phyloP scores from a whole-genome alignment of 108 stramenopile genomes.

The Cyclotella distinguenda region DNA sequence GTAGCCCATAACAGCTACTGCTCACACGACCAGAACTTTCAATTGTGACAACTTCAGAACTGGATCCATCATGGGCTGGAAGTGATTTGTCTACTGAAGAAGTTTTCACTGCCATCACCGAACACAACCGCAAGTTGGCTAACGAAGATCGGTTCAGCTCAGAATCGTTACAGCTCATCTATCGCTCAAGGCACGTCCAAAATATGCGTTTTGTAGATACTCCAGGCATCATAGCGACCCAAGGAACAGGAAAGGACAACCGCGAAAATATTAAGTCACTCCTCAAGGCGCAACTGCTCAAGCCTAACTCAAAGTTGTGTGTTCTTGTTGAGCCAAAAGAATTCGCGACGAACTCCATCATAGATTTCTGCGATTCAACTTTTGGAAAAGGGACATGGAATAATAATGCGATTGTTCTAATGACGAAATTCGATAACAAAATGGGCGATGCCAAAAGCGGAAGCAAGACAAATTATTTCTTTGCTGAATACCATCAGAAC shows the following conservation, averaged over 20 bases:
- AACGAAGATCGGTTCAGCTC: slow-evolving; percentile 64
- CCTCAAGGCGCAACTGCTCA: slow-evolving; percentile 58
- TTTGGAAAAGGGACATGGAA: slow-evolving; percentile 63
- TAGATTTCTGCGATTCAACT: slow-evolving; percentile 69
- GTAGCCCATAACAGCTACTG: not conserved
- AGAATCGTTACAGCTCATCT: slow-evolving; percentile 55
- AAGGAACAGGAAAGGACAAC: slow-evolving; percentile 65
- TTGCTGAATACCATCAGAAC: slow-evolving; percentile 60
- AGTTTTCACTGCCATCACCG: slow-evolving; percentile 65
- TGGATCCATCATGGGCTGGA: slow-evolving; percentile 38
- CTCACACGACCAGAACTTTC: not conserved
- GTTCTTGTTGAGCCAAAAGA: slow-evolving; percentile 77
- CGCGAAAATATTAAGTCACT: slow-evolving; percentile 75
- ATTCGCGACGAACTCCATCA: slow-evolving; percentile 66
- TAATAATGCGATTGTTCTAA: slow-evolving; percentile 60
- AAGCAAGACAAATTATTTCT: slow-evolving; percentile 74
- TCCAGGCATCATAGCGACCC: slow-evolving; percentile 69
- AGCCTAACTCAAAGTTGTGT: slow-evolving; percentile 69
- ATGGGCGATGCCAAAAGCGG: slow-evolving; percentile 61
- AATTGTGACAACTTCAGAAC: slow-evolving; percentile 19
- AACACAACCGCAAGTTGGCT: slow-evolving; percentile 57
- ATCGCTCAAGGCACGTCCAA: slow-evolving; percentile 66
- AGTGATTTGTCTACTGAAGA: slow-evolving; percentile 50
- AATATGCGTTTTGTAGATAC: slow-evolving; percentile 69
- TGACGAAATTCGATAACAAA: slow-evolving; percentile 83